Base-by-base conservation (phyloP, 331 rosid genomes). In the Ulmus americana region DNA sequence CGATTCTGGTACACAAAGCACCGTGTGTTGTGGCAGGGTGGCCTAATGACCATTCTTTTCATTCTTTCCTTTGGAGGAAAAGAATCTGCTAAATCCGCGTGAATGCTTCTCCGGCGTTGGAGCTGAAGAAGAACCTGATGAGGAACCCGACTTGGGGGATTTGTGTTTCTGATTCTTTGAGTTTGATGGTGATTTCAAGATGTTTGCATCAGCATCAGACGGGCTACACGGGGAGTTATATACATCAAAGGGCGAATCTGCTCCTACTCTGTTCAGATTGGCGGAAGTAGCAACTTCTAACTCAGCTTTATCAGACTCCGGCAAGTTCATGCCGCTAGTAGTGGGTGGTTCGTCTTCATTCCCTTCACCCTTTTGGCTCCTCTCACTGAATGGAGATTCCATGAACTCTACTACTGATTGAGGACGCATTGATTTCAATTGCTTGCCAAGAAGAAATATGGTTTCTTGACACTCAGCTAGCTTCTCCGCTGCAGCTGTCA, bases 401-500 rank as follows among this genome's bases (percentile, higher is more conserved):
- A 45, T 63, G 58, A 77, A 59, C 55, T 92, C 91, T 28, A 28
- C 35, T 28, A 28, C 35, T 18, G 91, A 40, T 65, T 84, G 95
- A 48, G 97, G 97, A 55, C 82, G 95, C 68, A 94, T 74, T 61
- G 86, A 43, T 63, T 87, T 87, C 79, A 94, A 75, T 79, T 94
- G 97, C 86, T 85, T 94, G 55, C 97, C 90, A 6, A 94, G 90
- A 81, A 94, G 95, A 78, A 74, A 83, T 71, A 94, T 94, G 69
- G 96, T 94, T 85, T 94, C 97, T 64, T 94, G 99, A 85, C 99
- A 94, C 82, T 90, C 99, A 0, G 96, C 96, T 64, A 90, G 86
- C 83, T 94, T 94, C 70, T 94, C 95, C 35, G 97, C 90, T 1
- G 99, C 99, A 10, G 94, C 85, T 45, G 87, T 66, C 78, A 94